Percentiles rank a stretch among this genome's conserved stretches.
Conservation (phyloP, 345 rosid species). For the Draba incana region DNA sequence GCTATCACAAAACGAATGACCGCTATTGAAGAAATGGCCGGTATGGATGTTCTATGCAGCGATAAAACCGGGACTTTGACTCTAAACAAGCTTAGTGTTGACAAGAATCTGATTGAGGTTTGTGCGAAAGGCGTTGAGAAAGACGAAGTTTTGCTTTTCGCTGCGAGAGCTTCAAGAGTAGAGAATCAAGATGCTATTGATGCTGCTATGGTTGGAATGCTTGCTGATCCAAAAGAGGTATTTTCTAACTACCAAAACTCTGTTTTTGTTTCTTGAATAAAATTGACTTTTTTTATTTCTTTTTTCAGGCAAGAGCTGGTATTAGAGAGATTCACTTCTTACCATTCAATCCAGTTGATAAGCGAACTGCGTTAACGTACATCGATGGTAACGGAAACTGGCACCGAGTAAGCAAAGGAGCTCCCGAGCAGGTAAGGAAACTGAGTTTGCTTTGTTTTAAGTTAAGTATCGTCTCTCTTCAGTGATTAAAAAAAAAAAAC, state of each 20-base stretch:
- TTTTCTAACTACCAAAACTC: not conserved
- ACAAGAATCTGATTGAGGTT: slow-evolving; percentile 73
- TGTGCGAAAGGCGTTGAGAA: slow-evolving; percentile 66
- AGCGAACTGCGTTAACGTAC: slow-evolving; percentile 80
- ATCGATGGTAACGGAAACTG: slow-evolving; percentile 68
- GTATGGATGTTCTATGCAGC: slow-evolving; percentile 91
- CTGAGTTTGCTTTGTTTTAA: not conserved
- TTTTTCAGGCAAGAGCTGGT: slow-evolving; percentile 69
- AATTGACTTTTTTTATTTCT: not conserved
- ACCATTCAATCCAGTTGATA: slow-evolving; percentile 86
- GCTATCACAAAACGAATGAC: slow-evolving; percentile 95
- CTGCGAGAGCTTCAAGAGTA: slow-evolving; percentile 83
- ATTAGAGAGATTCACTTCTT: slow-evolving; percentile 76
- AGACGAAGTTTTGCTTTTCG: slow-evolving; percentile 65
- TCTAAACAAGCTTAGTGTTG: slow-evolving; percentile 80
- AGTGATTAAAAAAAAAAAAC: not conserved
- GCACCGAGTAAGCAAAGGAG: slow-evolving; percentile 90
- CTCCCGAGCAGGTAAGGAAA: slow-evolving; percentile 78
- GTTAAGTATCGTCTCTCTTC: not conserved
- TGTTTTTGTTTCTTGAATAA: not conserved
- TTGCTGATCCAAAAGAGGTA: slow-evolving; percentile 86
- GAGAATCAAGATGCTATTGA: slow-evolving; percentile 96
- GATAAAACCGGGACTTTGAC: slow-evolving; percentile 90
- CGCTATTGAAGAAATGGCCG: slow-evolving; percentile 92
- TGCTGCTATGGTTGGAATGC: slow-evolving; percentile 85